These are phyloP conservation scores for Penicillium polonicum DNA, from an alignment of 2,329 filamentous ascomycete species.

Conservation along the genomic window DNA sequence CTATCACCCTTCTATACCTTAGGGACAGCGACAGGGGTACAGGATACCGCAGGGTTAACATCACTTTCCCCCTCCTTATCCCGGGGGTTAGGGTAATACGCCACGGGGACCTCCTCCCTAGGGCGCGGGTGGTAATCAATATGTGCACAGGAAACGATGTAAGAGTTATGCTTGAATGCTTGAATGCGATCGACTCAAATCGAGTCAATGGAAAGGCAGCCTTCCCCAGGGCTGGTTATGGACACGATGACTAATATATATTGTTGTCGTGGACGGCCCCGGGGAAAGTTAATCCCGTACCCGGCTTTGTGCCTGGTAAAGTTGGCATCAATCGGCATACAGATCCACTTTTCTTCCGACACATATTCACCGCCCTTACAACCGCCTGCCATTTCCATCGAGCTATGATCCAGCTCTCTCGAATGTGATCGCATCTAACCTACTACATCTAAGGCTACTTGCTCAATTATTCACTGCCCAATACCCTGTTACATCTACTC, in stretches of 20 bases:
- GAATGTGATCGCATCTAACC: background rate
- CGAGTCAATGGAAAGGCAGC: too few species aligned
- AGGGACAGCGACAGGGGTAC: too few species aligned
- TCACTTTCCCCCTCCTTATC: too few species aligned
- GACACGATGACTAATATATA: background rate
- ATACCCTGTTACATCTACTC: background rate
- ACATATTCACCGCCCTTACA: conserved; percentile 11
- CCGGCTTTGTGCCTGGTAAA: background rate
- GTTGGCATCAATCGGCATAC: background rate
- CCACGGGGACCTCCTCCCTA: too few species aligned
- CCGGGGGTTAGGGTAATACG: too few species aligned
- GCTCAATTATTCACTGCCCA: background rate
- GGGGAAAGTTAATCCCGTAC: background rate
- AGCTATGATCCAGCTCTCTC: conserved; percentile 2
- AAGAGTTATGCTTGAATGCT: too few species aligned
- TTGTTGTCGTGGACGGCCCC: background rate
- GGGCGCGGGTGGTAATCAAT: too few species aligned
- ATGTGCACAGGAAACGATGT: too few species aligned
- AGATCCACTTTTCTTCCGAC: background rate
- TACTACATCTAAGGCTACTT: background rate
- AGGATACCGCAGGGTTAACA: too few species aligned
- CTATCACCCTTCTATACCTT: too few species aligned
- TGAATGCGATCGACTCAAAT: too few species aligned
- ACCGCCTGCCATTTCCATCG: conserved; percentile 19
- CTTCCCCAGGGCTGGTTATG: background rate